These are phyloP conservation scores for Limnanthes douglasii DNA, from an alignment of 345 rosid genomes.

Conservation along the genomic window DNA sequence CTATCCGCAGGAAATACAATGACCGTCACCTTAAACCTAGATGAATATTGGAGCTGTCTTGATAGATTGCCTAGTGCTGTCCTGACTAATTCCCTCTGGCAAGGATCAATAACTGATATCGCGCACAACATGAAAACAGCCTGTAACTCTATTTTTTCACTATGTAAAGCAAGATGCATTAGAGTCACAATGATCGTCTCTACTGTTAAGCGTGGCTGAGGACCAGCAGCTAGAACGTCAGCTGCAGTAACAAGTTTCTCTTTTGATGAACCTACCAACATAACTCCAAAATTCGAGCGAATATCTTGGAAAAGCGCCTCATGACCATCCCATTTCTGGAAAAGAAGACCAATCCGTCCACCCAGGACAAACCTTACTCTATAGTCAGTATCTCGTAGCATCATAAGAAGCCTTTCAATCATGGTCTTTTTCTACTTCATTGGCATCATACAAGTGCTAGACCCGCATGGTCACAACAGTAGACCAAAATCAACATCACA, in stretches of 20 bases:
- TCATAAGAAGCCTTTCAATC: constrained; percentile 52
- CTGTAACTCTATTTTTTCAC: constrained; percentile 83
- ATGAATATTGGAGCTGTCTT: constrained; percentile 51
- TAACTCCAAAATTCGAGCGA: constrained; percentile 69
- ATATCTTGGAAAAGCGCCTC: constrained; percentile 79
- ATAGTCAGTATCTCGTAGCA: constrained; percentile 78
- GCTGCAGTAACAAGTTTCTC: constrained; percentile 54
- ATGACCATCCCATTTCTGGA: constrained; percentile 98
- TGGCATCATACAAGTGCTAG: no score
- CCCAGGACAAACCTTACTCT: constrained; percentile 68
- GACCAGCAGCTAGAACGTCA: constrained; percentile 64
- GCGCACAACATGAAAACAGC: constrained; percentile 82
- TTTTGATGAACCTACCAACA: constrained; percentile 44
- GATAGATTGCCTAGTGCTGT: constrained; percentile 57
- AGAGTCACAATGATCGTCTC: constrained; percentile 73
- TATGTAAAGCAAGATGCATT: constrained; percentile 80
- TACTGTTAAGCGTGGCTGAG: constrained; percentile 48
- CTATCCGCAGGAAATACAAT: constrained; percentile 1
- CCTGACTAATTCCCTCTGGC: constrained; percentile 70
- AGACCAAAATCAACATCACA: no score
- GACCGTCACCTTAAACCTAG: constrained; percentile 56
- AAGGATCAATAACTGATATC: constrained; percentile 64
- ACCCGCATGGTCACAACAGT: no score
- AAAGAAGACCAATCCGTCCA: constrained; percentile 59
- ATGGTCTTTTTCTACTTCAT: no score